Evolutionary conservation across 164 flowering plant genomes (phyloP).

Genomic region (Dillenia turbinata): DNA sequence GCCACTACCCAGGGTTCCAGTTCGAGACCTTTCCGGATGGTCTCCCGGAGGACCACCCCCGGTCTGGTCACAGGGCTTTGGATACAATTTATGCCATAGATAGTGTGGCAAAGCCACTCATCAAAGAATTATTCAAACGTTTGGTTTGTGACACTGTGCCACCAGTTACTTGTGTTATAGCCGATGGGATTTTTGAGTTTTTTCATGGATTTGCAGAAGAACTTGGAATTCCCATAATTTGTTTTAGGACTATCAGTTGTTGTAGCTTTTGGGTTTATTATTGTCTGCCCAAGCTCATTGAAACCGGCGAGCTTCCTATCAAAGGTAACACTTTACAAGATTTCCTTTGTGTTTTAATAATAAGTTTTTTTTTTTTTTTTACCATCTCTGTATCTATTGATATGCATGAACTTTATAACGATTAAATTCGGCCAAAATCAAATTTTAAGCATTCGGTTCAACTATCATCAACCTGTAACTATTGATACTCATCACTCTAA

Average conservation of each 20-base stretch:
- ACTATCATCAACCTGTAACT: too few relatives aligned
- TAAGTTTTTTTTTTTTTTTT: too few relatives aligned
- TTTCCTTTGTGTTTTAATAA: background rate
- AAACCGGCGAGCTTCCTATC: constrained; percentile 34
- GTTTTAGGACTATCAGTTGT: constrained; percentile 25
- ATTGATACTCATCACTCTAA: too few relatives aligned
- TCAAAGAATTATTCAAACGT: constrained; percentile 12
- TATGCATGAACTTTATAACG: too few relatives aligned
- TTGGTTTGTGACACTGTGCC: background rate
- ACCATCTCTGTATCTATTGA: too few relatives aligned
- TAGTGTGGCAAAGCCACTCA: constrained; percentile 8
- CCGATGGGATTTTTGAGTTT: constrained; percentile 27
- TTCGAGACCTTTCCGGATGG: constrained; percentile 34
- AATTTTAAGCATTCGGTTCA: too few relatives aligned
- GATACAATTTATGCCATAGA: constrained; percentile 17
- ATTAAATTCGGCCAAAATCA: too few relatives aligned
- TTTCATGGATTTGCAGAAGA: constrained; percentile 23
- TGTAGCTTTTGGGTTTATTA: constrained; percentile 27
- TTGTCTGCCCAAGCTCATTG: constrained; percentile 23
- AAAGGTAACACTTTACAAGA: constrained; percentile 16
- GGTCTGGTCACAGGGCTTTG: constrained; percentile 13
- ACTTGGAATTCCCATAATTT: constrained; percentile 21
- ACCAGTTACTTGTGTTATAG: constrained; percentile 26
- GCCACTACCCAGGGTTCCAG: constrained; percentile 14
- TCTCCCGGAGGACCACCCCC: constrained; percentile 22